A percentile compares a stretch with the other conserved stretches of the same genome.
These are phyloP conservation scores for Auriscalpium vulgare DNA, from an alignment of 768 basidiomycete species.

Conservation along the genomic window DNA sequence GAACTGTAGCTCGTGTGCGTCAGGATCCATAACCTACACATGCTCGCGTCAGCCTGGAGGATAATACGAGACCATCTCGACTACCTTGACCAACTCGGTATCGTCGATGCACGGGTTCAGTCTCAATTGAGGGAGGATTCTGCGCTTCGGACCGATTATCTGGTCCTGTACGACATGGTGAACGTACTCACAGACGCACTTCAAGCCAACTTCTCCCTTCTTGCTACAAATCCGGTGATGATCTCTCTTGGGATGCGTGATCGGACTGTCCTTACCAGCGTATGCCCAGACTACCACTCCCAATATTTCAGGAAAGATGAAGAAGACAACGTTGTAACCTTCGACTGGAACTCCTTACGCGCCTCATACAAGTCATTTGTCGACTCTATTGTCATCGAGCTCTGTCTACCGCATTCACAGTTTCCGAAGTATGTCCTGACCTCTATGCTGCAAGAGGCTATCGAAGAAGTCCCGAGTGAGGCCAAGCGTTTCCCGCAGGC, in stretches of 20 bases:
- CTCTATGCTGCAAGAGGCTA: constrained; percentile 59
- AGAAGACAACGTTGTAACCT: constrained; percentile 47
- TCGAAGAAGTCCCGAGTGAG: constrained; percentile 66
- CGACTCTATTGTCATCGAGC: constrained; percentile 77
- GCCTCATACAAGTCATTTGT: constrained; percentile 68
- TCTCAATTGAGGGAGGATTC: constrained; percentile 43
- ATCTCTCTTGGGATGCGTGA: constrained; percentile 2
- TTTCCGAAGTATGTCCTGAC: constrained; percentile 64
- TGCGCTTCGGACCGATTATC: constrained; percentile 47
- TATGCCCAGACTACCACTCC: constrained; percentile 56
- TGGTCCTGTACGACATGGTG: constrained; percentile 59
- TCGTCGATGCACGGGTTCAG: constrained; percentile 46
- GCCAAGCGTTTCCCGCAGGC: constrained; percentile 70
- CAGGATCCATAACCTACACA: constrained; percentile 77
- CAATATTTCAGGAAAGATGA: constrained; percentile 53
- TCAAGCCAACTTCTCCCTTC: constrained; percentile 58
- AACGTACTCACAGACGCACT: constrained; percentile 48
- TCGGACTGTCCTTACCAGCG: too few relatives aligned
- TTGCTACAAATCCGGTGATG: constrained; percentile 68
- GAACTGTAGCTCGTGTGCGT: too few relatives aligned
- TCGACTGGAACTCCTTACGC: constrained; percentile 57
- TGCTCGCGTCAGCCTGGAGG: constrained; percentile 80
- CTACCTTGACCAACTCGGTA: constrained; percentile 44
- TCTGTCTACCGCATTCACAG: constrained; percentile 64
- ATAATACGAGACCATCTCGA: constrained; percentile 53